A percentile compares a stretch with the other conserved stretches of the same genome.
Conservation (phyloP, 495 filamentous ascomycete species). For the Penicillium pulvis region DNA sequence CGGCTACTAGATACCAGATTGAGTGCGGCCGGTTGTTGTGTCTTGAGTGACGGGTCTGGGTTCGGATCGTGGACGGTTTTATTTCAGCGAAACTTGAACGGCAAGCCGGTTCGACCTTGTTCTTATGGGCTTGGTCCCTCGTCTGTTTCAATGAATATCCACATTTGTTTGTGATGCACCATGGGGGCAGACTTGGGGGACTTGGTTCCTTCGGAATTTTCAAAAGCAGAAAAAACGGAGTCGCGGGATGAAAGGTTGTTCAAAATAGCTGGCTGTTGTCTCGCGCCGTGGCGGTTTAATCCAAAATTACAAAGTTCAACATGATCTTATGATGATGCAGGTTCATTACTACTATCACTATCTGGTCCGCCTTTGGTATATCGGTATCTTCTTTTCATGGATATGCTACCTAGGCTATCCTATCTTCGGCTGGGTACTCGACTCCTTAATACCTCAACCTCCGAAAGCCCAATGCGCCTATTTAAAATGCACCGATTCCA, state of each 20-base stretch:
- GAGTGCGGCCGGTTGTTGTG: conserved; percentile 50
- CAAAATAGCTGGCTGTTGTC: conserved; percentile 50
- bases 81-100: conserved; percentile 47
- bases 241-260: conserved; percentile 51
- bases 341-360: conserved; percentile 9
- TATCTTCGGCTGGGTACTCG: not conserved
- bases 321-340: conserved; percentile 38
- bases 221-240: conserved; percentile 43
- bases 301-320: conserved; percentile 49
- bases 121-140: conserved; percentile 22
- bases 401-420: not conserved
- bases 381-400: not conserved
- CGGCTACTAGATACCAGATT: conserved; percentile 67
- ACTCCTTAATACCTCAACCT: not conserved
- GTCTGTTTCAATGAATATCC: conserved; percentile 34
- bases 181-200: conserved; percentile 31
- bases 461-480: not conserved
- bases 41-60: conserved; percentile 45
- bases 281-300: conserved; percentile 55
- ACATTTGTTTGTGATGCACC: conserved; percentile 40
- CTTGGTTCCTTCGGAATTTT: conserved; percentile 31
- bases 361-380: conserved; percentile 1
- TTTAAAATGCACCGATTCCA: not conserved
- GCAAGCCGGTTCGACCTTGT: conserved; percentile 47
- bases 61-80: conserved; percentile 51